A percentile compares a stretch with the other conserved stretches of the same genome.
Conservation (phyloP, 176 grass and related monocot species). For the Tillandsia leiboldiana region DNA sequence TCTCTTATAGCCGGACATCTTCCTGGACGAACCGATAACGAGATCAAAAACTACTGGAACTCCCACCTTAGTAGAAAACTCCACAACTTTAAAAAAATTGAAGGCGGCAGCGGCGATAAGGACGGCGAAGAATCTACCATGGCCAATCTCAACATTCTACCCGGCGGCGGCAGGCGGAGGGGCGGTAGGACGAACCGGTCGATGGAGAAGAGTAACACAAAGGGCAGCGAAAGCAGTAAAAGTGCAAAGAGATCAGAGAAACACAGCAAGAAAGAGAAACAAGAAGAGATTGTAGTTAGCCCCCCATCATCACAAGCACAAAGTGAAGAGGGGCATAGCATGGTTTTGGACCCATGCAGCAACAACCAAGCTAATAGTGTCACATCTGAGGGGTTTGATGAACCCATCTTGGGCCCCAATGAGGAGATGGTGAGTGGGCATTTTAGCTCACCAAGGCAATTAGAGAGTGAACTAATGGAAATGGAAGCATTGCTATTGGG, state of each 20-base stretch:
- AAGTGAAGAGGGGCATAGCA: conserved; percentile 17
- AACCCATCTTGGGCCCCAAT: conserved; percentile 16
- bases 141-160: conserved; percentile 36
- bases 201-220: not conserved
- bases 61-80: conserved; percentile 32
- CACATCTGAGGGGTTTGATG: conserved; percentile 26
- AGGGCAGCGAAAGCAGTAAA: not conserved
- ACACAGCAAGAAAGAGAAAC: not conserved
- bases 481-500: not conserved
- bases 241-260: not conserved
- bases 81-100: not conserved
- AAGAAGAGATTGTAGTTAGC: not conserved
- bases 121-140: not conserved
- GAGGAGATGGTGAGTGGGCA: not conserved
- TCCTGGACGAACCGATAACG: conserved; percentile 44
- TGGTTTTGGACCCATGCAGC: not conserved
- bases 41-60: conserved; percentile 63
- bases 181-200: conserved; percentile 20
- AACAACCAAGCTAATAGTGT: conserved; percentile 31
- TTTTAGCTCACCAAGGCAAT: not conserved
- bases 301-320: not conserved
- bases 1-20: conserved; percentile 53
- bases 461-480: not conserved
- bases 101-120: conserved; percentile 4
- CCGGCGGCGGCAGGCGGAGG: conserved; percentile 31